Evolutionary conservation across 2,329 filamentous ascomycete species (phyloP).

Genomic region (Talaromyces sp.): DNA sequence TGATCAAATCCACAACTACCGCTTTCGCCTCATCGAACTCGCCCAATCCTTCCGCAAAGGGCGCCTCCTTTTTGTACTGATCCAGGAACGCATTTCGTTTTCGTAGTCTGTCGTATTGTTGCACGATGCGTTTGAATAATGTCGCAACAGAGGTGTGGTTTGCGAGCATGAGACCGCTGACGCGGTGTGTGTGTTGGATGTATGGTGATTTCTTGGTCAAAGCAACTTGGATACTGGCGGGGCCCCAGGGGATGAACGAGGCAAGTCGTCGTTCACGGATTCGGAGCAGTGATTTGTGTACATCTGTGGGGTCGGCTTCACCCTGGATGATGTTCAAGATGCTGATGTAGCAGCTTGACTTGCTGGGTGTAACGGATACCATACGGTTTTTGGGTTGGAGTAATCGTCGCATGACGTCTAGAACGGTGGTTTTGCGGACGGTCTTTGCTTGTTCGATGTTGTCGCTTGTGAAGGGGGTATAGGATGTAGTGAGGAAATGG

Average conservation of each 20-base stretch:
- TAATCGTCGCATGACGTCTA: slow-evolving; percentile 94
- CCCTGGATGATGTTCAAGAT: slow-evolving; percentile 99
- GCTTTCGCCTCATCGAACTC: slow-evolving; percentile 95
- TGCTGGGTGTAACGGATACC: slow-evolving; percentile 92
- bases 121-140: slow-evolving; percentile 88
- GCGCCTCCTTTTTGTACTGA: slow-evolving; percentile 90
- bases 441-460: slow-evolving; percentile 97
- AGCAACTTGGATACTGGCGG: slow-evolving; percentile 94
- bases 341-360: slow-evolving; percentile 98
- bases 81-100: slow-evolving; percentile 98
- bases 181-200: slow-evolving; percentile 86
- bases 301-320: slow-evolving; percentile 93
- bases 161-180: slow-evolving; percentile 94
- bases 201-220: slow-evolving; percentile 96
- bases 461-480: slow-evolving; percentile 95
- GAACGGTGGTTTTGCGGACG: slow-evolving; percentile 93
- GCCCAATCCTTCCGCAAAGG: slow-evolving; percentile 83
- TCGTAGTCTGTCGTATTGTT: slow-evolving; percentile 87
- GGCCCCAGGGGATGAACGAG: slow-evolving; percentile 97
- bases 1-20: slow-evolving; percentile 85
- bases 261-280: slow-evolving; percentile 92
- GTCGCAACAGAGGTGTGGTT: slow-evolving; percentile 98
- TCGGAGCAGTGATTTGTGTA: slow-evolving; percentile 94
- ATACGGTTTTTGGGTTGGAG: slow-evolving; percentile 98
- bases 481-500: slow-evolving; percentile 97